Base-by-base conservation (phyloP, 345 rosid genomes). In the Populus tremula region DNA sequence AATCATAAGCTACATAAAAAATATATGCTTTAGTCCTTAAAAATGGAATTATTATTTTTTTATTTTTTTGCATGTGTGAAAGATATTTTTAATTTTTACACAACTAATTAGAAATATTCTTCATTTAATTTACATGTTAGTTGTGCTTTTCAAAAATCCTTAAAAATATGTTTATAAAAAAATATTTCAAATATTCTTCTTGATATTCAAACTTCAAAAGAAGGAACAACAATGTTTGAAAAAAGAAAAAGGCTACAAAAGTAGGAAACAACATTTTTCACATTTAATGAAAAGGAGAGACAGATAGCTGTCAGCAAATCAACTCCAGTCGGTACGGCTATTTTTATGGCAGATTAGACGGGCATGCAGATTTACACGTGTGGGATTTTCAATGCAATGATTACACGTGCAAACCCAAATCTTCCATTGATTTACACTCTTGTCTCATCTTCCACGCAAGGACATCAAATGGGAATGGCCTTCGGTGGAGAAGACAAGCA, bases 401-500 rank as follows among this genome's bases (percentile, higher is more conserved):
- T 62, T 16, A 33, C 76, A 61, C 76, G 76, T 61, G 67, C 35
- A 56, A 39, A 54, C 68, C 41, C 53, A 9, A 73, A 73, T 56
- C 16, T 59, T 23, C 47, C 16, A 50, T 5, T 1, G n/a, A 54
- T 33, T 35, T 64, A 71, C 43, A 53, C 33, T 20, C 23, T 18
- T 3, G 8, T 56, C 67, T n/a, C 5, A 0, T 17, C 16, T 6
- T 67, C 6, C 35, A 76, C 63, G 64, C 23, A 50, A 25, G 36
- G 33, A 21, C 61, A 25, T 69, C 70, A 70, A 61, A 70, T 70
- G 75, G 62, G 75, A 77, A 70, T 27, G 68, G 27, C 56, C 61
- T 13, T 69, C 13, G 36, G 29, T 20, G 14, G 31, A 70, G n/a
- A 76, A 39, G 68, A 76, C 69, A 45, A 61, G 12, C 41, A 16